Evolutionary conservation across 2,329 filamentous ascomycete genomes (phyloP).

Genomic region (Scytalidium lignicola): DNA sequence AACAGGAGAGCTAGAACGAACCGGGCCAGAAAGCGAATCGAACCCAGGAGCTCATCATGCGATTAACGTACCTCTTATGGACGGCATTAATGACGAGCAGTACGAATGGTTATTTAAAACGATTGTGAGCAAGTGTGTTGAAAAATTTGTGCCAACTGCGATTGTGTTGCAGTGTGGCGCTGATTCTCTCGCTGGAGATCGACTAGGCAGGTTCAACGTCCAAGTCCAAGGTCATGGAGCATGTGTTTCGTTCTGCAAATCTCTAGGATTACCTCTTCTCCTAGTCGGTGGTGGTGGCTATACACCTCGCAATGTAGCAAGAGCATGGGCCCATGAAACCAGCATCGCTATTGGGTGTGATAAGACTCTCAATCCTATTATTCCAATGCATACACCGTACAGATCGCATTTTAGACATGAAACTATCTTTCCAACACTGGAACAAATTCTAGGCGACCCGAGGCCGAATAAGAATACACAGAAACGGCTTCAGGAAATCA

Average conservation of each 20-base stretch:
- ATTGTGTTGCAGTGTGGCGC: conserved; percentile 96
- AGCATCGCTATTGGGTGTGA: conserved; percentile 77
- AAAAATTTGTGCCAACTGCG: conserved; percentile 79
- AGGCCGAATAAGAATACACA: conserved; percentile 71
- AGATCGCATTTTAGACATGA: conserved; percentile 84
- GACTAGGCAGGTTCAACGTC: conserved; percentile 92
- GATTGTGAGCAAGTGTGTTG: conserved; percentile 72
- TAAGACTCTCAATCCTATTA: conserved; percentile 62
- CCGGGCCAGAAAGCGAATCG: conserved; percentile 73
- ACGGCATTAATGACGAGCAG: conserved; percentile 86
- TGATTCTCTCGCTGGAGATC: conserved; percentile 88
- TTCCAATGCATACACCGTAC: conserved; percentile 79
- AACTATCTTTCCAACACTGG: conserved; percentile 81
- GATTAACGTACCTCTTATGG: conserved; percentile 83
- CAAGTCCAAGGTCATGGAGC: conserved; percentile 91
- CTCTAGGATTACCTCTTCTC: conserved; percentile 72
- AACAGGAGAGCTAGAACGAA: conserved; percentile 81
- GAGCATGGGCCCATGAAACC: conserved; percentile 96
- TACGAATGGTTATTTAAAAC: conserved; percentile 81
- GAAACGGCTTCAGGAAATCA: conserved; percentile 69
- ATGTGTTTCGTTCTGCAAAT: conserved; percentile 87
- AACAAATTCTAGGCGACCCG: conserved; percentile 61
- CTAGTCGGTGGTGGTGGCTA: conserved; percentile 94
- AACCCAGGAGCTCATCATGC: conserved; percentile 87
- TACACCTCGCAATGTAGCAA: conserved; percentile 91